Evolutionary conservation across 345 rosid species (phyloP), one percentile per base, ranked within the genome.

Genomic region (Euphorbia pulcherrima): DNA sequence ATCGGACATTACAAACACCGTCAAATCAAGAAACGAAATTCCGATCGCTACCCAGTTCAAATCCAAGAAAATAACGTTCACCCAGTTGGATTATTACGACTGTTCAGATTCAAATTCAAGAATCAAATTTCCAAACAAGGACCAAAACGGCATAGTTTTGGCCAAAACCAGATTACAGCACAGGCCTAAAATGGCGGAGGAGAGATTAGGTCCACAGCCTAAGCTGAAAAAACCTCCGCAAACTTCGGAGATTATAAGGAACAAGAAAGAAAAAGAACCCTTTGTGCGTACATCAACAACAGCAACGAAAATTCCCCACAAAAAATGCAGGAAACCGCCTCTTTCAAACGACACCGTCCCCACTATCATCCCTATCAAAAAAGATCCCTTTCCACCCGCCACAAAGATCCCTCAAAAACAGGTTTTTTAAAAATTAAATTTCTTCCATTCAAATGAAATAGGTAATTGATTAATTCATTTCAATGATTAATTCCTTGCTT

Each of bases 1-100:
- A 0, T 68, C 80, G 72, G 99, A 94, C 75, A 84, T 91, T 30
- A 91, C 99, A 10, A 94, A 90, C 84, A 83, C 82, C 6, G 75
- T 78, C 30, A 75, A 60, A 55, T 82, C 56, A 82, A 77, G 82
- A 28, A 65, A 62, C 58, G 82, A 77, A 65, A 70, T 84, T 56
- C 64, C 76, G n/a, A n/a, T n/a, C n/a, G n/a, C n/a, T 41, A 68
- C 37, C 53, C 77, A 64, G 48, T 53, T 74, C 18, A 88, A 78
- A 8, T 58, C 82, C 62, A 88, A 81, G 84, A 88, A 87, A 67
- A 68, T 62, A 35, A 17, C 29, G 75, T 68, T 64, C 53, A 41
- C 28, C 44, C 69, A 58, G 52, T 60, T 56, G 11, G 67, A 53
- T 27, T 62, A 54, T 27, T 62, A 54, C 27, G 77, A 80, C 28